These are phyloP conservation scores for Fusarium albidum DNA, from an alignment of 2,329 filamentous ascomycete genomes.

Conservation along the genomic window DNA sequence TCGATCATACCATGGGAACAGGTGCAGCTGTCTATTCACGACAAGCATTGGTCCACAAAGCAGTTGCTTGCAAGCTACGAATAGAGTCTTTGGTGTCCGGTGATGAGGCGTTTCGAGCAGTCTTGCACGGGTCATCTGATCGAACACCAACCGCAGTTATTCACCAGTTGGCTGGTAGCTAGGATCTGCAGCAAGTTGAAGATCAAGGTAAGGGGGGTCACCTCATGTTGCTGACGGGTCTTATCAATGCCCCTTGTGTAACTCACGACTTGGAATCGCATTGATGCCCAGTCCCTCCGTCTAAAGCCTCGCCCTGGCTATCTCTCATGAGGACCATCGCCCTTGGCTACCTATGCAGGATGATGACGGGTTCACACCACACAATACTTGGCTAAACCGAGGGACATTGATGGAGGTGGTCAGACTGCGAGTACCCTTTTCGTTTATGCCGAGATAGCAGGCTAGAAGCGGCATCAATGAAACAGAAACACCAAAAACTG, in stretches of 20 bases:
- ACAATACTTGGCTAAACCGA: background rate
- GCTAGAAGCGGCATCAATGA: constrained; percentile 15
- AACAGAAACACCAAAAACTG: constrained; percentile 12
- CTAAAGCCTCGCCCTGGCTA: constrained; percentile 2
- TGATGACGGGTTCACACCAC: constrained; percentile 1
- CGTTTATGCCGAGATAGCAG: background rate
- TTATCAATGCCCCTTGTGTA: constrained; percentile 13
- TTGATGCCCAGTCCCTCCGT: background rate
- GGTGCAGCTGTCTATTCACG: background rate
- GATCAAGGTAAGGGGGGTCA: constrained; percentile 3
- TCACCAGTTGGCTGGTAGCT: background rate
- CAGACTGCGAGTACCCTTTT: constrained; percentile 18
- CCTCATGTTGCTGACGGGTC: background rate
- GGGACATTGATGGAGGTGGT: constrained; percentile 12
- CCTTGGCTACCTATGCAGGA: background rate
- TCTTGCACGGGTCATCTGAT: constrained; percentile 27
- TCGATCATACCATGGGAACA: constrained; percentile 2
- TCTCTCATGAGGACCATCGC: constrained; percentile 4
- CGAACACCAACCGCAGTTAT: constrained; percentile 10
- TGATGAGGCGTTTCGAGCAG: background rate
- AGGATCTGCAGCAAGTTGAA: constrained; percentile 5
- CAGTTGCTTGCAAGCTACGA: background rate
- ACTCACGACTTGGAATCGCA: constrained; percentile 2
- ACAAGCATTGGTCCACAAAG: background rate
- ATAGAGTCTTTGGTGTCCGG: background rate